Evolutionary conservation across 148 eudicot species (phyloP), one percentile per base, ranked within the genome.

Genomic region (Spergularia bocconei): DNA sequence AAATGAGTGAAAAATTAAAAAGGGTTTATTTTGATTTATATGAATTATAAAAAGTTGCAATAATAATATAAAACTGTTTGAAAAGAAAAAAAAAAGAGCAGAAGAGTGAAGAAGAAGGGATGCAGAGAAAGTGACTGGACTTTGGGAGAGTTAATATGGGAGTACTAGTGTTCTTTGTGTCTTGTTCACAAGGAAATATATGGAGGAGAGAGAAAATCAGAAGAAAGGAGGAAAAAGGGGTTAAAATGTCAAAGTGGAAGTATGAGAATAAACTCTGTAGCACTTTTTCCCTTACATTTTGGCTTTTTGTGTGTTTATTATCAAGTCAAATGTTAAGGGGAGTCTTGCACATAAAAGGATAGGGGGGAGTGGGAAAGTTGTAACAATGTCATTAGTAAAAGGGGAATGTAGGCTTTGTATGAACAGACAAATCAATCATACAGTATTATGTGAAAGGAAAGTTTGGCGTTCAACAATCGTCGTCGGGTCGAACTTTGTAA

Each of bases 71-170:
- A 67, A 6, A 67, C 48, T 33, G 67, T 15, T 29, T 29, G 3
- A 4, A 29, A 36, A 12, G 4, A 21, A 9, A 21, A 58, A 19
- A 4, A 58, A 12, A 2, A 12, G 3, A 75, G 52, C 29, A 65
- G 80, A 54, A 83, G 75, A 74, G 73, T 82, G 86, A 64, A 83
- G 93, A 86, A 77, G 78, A 75, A 75, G 70, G 82, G 57, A 81
- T 44, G 7, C 48, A 58, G 72, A 68, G 81, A 80, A 70, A 60
- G 57, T 71, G 77, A 73, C 77, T 58, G 67, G 75, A 62, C 77
- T 44, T 79, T 70, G 38, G 36, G 36, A 29, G 36, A 2, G 36
- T 29, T 0, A 29, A 29, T 29, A 29, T 29, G 36, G 36, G 67
- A 52, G 67, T 74, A 68, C 65, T 25, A 56, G 62, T 25, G 69